Percentiles rank a stretch among this genome's conserved stretches.
Evolutionary conservation across 345 rosid genomes (phyloP).

Genomic region (Lepidium africanum): DNA sequence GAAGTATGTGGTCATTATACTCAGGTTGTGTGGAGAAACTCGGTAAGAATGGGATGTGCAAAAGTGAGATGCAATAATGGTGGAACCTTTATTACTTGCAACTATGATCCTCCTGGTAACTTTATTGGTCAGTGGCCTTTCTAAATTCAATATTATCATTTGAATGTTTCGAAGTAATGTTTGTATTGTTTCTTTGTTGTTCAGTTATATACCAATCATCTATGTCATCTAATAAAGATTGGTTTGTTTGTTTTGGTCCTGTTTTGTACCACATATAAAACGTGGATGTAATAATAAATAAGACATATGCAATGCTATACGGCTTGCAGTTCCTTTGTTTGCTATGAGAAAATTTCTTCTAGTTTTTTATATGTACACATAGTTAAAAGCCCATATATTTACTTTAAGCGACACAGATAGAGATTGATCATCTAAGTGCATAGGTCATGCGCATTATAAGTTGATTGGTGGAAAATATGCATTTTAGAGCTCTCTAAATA

Average conservation of each 20-base stretch:
- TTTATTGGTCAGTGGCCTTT: conserved; percentile 34
- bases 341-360: not conserved
- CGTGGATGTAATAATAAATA: not conserved
- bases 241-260: conserved; percentile 1
- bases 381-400: too few relatives aligned
- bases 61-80: conserved; percentile 51
- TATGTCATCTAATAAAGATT: not conserved
- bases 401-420: too few relatives aligned
- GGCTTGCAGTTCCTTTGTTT: conserved; percentile 17
- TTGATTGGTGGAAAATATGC: too few relatives aligned
- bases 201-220: conserved; percentile 8
- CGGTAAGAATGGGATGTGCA: conserved; percentile 53
- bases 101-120: conserved; percentile 60
- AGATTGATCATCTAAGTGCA: too few relatives aligned
- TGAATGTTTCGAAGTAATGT: not conserved
- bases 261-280: not conserved
- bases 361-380: too few relatives aligned
- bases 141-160: not conserved
- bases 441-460: too few relatives aligned
- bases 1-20: conserved; percentile 57
- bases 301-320: not conserved
- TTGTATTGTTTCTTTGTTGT: not conserved
- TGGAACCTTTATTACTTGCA: conserved; percentile 43
- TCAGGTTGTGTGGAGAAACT: conserved; percentile 58
- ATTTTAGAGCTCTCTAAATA: too few relatives aligned